Evolutionary conservation across 192 early-diverging fungal species (phyloP), one percentile per base, ranked within the genome.

Genomic region (Piromyces finnis): DNA sequence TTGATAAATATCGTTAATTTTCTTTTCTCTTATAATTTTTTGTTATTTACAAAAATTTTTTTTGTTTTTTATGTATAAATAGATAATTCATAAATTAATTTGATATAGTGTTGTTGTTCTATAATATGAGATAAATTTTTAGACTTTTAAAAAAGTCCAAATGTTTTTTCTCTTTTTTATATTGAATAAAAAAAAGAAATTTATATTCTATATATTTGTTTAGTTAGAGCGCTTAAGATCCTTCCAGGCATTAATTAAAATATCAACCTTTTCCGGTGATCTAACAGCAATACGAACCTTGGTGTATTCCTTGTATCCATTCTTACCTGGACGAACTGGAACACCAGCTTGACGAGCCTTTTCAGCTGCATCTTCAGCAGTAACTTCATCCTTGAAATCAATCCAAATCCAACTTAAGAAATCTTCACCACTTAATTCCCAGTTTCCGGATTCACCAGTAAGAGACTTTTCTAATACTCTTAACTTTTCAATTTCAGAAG

Each of bases 401-500:
- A 94, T 86, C 95, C 95, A 96, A 32, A 96, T 90, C 93, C 94
- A 96, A 85, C 92, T 94, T 32, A 95, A 83, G 83, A 94, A 96
- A 18, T 83, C 78, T 82, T 92, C 88, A 27, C 95, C 95, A 81
- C 91, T 84, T 86, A 89, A 91, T 37, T 85, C 82, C 94, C 94
- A 96, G 9, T 78, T 39, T 29, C 32, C 81, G 28, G 28, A 12
- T 22, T 81, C 35, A 11, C 59, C 78, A 29, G 77, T 41, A 26
- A 88, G n/a, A 27, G 22, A 51, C 22, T 59, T 79, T 14, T 84
- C 36, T 85, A 84, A 78, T 88, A 84, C 81, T 88, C 77, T 85
- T 41, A 82, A 77, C 3, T 81, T 78, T 1, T 79, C 78, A 13
- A 90, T 82, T 28, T 78, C 79, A 79, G 91, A 83, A 51, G 84